Evolutionary conservation across 768 basidiomycete genomes (phyloP), one percentile per base, ranked within the genome.

Genomic region (Pulveroboletus ravenelii): DNA sequence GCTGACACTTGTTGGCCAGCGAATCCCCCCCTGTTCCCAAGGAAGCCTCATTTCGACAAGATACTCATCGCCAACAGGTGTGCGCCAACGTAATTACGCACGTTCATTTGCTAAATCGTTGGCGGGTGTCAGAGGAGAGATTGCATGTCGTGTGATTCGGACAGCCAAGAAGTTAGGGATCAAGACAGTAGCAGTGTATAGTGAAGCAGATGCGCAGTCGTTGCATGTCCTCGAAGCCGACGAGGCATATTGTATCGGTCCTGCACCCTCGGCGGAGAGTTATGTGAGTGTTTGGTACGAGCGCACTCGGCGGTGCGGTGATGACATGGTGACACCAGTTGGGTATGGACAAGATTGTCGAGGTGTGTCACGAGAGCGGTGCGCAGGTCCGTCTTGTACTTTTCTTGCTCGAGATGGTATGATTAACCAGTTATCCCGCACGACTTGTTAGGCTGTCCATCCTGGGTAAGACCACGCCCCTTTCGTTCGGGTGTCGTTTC

Each of bases 61-160:
- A 89, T 94, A 52, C 77, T 96, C 20, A 83, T 96, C 50, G 93
- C 93, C 0, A 96, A 96, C 63, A 74, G 93, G 93, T 73, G 12
- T 10, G 44, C 34, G 43, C 23, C 13, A 7, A 8, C 6, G 14
- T 3, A 2, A 8, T 35, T 37, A 8, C 6, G 12, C 25, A 10
- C 23, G 30, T 10, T 36, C 10, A 12, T 39, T 25, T 32, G 23
- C 29, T 50, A 18, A 32, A 35, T 41, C 10, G 51, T 20, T 31
- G 39, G 14, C 52, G 17, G 5, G 47, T 41, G 32, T 13, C 54
- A 95, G 93, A 67, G 93, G 93, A 41, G 93, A 97, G 70, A 97
- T 97, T 55, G 93, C 93, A 6, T 96, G 94, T 67, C 85, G 93
- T 17, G 90, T 97, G 39, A 95, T 95, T 48, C 84, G 89, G 23